Evolutionary conservation across 331 rosid species (phyloP), one percentile per base, ranked within the genome.

Genomic region (Cydonia oblonga): DNA sequence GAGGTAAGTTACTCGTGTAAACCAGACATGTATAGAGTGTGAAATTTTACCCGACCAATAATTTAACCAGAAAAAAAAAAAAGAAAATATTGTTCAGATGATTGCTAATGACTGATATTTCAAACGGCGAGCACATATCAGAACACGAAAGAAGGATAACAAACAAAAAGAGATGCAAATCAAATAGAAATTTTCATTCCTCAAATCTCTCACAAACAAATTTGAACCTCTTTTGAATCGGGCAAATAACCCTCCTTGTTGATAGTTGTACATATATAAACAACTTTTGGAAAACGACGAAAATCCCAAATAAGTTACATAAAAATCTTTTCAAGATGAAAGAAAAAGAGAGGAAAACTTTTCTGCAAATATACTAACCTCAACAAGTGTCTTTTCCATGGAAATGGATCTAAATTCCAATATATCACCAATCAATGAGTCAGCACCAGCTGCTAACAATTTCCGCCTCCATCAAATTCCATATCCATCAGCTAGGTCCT

Each of bases 211-310:
- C 82, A 78, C 73, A 75, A 83, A 83, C 73, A 78, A 52, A 25
- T 70, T 79, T 42, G 66, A 60, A 76, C 72, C 79, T 82, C 83
- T 63, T 70, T 67, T 72, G 73, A 81, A 71, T 84, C 44, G 84
- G 88, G 85, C 84, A 82, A 82, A 83, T 71, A 75, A 85, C 88
- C 82, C 65, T 63, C 73, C 53, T 78, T 61, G 84, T 78, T 69
- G 61, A 79, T 32, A 65, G 74, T 84, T 82, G 64, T 54, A 80
- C 87, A 52, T 20, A 52, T 64, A 76, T 63, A 81, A 82, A 83
- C 81, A 49, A 75, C 44, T 66, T 80, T 80, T 60, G 79, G 75
- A 76, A 64, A 79, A 72, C 69, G 73, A 26, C 69, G 23, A 63
- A 51, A 10, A 44, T 81, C 78, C 79, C 82, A 68, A 79, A 8